Base-by-base conservation (phyloP, 176 grass and related monocot genomes). In the Elymus sibiricus region DNA sequence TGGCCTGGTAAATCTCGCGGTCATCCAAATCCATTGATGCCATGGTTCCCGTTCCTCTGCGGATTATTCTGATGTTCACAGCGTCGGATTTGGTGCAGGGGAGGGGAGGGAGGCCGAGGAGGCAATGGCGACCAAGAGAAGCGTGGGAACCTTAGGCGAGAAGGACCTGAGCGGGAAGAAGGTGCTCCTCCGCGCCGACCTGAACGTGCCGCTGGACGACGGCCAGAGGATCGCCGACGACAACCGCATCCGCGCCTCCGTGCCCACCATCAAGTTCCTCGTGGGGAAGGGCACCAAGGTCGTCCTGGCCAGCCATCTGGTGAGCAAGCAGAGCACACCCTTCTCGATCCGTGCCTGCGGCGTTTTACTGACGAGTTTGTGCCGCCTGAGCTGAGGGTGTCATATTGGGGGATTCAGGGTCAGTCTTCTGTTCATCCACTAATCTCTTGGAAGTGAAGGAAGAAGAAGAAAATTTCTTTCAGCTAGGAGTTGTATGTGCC, bases 181-280 rank as follows among this genome's bases (percentile, higher is more conserved):
- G 60, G 94, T 94, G 79, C 94, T 97, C 43, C 65, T 97, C 64
- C 87, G 92, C 70, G 79, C 91, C 76, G 94, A 97, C 84, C 88
- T 97, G 15, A 94, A 97, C 81, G 94, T 97, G 10, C 94, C 94
- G 4, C 73, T 97, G 85, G 94, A 94, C 24, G 92, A 97, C 11
- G 83, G 28, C 79, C 89, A 88, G 77, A 90, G 82, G 59, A 92
- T 92, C 90, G 88, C 92, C 69, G 94, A 97, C n/a, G 94, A 97
- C 82, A 97, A 24, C 90, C 85, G 94, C 80, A 89, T 97, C 88
- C 92, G 92, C 26, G 92, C 92, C 1, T 89, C 94, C 28, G 88
- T 97, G 70, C 94, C 94, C 22, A 97, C 94, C 38, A 88, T 97
- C 86, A 97, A 94, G 88, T 92, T 89, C 66, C 63, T 97, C 77